Evolutionary conservation across 2,329 filamentous ascomycete genomes (phyloP).

Genomic region (Cladosporium sp.): DNA sequence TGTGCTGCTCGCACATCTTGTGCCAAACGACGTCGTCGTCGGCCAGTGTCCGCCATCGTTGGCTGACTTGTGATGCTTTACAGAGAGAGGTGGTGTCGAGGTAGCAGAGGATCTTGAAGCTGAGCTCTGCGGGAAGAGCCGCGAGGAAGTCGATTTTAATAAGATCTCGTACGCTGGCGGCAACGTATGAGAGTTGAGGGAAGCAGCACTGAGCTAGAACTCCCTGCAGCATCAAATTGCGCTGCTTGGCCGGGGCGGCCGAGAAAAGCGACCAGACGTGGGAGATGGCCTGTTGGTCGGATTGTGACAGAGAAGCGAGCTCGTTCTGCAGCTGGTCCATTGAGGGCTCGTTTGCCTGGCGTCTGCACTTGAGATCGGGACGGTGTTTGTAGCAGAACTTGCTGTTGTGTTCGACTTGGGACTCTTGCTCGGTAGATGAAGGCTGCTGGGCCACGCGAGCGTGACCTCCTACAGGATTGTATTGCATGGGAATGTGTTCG

Average conservation of each 20-base stretch:
- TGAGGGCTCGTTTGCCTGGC: conserved; percentile 87
- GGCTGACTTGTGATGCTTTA: conserved; percentile 91
- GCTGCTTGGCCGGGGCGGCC: conserved; percentile 85
- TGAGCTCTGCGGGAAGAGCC: conserved; percentile 81
- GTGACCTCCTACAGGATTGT: conserved; percentile 65
- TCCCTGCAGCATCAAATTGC: conserved; percentile 93
- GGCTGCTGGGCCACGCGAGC: conserved; percentile 28
- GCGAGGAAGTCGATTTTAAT: conserved; percentile 96
- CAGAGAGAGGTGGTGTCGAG: conserved; percentile 92
- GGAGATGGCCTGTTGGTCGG: conserved; percentile 90
- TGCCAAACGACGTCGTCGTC: conserved; percentile 98
- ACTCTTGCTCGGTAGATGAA: not conserved
- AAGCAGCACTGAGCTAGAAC: conserved; percentile 97
- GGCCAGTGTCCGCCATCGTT: conserved; percentile 80
- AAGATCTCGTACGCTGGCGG: conserved; percentile 83
- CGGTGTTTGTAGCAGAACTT: conserved; percentile 94
- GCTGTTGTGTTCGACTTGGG: conserved; percentile 55
- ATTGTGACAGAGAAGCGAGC: conserved; percentile 72
- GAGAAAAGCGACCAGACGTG: conserved; percentile 98
- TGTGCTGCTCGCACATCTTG: conserved; percentile 96
- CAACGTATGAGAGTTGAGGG: conserved; percentile 89
- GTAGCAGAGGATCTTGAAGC: conserved; percentile 87
- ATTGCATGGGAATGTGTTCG: conserved; percentile 83
- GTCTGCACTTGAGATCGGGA: conserved; percentile 87
- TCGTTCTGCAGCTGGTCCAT: conserved; percentile 93